Conservation (phyloP, 805 yeast genomes). For the Yarrowia porcina region DNA sequence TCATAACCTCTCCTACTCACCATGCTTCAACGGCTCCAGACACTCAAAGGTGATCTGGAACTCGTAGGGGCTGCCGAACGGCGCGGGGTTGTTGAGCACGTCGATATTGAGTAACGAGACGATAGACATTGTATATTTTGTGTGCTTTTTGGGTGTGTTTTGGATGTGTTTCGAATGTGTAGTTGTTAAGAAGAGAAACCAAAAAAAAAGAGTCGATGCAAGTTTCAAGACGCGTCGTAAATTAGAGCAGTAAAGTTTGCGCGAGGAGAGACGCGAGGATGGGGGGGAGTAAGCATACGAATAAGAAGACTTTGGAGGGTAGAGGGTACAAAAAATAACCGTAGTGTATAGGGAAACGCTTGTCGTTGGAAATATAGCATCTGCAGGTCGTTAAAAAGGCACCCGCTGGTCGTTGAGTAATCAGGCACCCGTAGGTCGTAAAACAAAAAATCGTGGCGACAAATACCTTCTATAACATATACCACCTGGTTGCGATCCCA, state of each 20-base stretch:
- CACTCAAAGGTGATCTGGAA: slow-evolving; percentile 98
- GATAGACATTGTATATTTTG: slow-evolving; percentile 63
- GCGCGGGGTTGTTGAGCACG: slow-evolving; percentile 91
- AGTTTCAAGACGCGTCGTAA: background rate
- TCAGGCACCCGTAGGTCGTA: too few species aligned
- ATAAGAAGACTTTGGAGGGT: too few species aligned
- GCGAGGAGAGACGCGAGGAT: too few species aligned
- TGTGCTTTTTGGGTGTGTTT: background rate
- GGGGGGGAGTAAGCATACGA: too few species aligned
- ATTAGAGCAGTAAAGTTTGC: too few species aligned
- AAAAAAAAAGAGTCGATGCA: background rate
- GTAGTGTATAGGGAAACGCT: too few species aligned
- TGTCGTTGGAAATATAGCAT: too few species aligned
- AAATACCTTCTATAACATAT: slow-evolving; percentile 20
- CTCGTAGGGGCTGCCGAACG: slow-evolving; percentile 88
- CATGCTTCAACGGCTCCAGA: slow-evolving; percentile 79
- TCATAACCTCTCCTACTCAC: too few species aligned
- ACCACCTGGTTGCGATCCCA: slow-evolving; percentile 21
- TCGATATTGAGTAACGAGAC: slow-evolving; percentile 89
- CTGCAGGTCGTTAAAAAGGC: too few species aligned
- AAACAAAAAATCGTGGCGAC: background rate
- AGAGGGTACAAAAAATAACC: too few species aligned
- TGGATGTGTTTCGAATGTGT: background rate
- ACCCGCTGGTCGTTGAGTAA: too few species aligned
- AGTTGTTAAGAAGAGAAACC: too few species aligned